These are phyloP conservation scores for Colletotrichum sublineola DNA, from an alignment of 2,329 filamentous ascomycete genomes.

Conservation along the genomic window DNA sequence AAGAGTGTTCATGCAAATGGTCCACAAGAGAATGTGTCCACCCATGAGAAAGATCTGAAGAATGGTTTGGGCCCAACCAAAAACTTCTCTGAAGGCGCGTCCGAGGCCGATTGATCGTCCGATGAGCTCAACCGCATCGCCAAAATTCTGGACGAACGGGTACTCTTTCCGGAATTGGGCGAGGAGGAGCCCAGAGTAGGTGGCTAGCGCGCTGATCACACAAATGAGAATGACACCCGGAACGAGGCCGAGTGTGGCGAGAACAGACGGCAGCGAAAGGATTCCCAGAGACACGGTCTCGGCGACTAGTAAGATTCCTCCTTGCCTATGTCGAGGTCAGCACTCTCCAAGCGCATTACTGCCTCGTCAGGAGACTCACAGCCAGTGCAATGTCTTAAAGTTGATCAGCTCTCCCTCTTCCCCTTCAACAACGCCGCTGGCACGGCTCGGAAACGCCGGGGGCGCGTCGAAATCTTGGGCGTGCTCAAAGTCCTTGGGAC, in stretches of 20 bases:
- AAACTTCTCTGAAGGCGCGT: slow-evolving; percentile 67
- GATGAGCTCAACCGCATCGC: slow-evolving; percentile 73
- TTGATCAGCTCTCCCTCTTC: slow-evolving; percentile 47
- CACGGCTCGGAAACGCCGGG: not conserved
- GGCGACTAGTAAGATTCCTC: slow-evolving; percentile 59
- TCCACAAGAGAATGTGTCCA: slow-evolving; percentile 76
- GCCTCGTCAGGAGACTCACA: slow-evolving; percentile 46
- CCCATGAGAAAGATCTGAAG: slow-evolving; percentile 78
- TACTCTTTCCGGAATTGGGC: slow-evolving; percentile 80
- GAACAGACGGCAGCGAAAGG: slow-evolving; percentile 82
- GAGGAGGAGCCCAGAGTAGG: slow-evolving; percentile 66
- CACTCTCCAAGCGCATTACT: not conserved
- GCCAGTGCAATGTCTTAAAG: slow-evolving; percentile 55
- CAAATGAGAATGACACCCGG: slow-evolving; percentile 80
- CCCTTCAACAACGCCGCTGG: slow-evolving; percentile 11
- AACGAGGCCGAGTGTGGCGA: slow-evolving; percentile 79
- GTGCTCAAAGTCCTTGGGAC: slow-evolving; percentile 2
- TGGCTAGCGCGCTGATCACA: slow-evolving; percentile 76
- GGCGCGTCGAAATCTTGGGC: not conserved
- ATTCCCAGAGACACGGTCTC: slow-evolving; percentile 62
- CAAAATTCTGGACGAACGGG: slow-evolving; percentile 75
- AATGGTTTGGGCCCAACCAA: slow-evolving; percentile 71
- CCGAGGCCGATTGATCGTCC: slow-evolving; percentile 61
- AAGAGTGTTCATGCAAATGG: slow-evolving; percentile 76
- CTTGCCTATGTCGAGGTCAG: slow-evolving; percentile 53